These are phyloP conservation scores for Amphibolis antarctica DNA, from an alignment of 106 monocot species.

Conservation along the genomic window DNA sequence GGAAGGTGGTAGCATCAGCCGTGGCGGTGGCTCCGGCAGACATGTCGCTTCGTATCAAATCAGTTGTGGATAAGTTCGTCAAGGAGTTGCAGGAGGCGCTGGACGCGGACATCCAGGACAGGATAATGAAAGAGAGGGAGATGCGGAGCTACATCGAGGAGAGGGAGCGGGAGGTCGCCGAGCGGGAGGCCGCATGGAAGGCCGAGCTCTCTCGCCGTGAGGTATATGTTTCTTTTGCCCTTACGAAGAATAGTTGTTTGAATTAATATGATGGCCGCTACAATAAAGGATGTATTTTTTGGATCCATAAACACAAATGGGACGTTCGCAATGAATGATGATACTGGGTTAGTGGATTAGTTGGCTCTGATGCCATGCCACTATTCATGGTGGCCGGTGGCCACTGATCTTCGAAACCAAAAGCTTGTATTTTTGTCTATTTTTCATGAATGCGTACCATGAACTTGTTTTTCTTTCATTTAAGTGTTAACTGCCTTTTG, in stretches of 20 bases:
- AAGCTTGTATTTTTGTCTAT: too few relatives aligned
- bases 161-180: slow-evolving; percentile 89
- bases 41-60: slow-evolving; percentile 91
- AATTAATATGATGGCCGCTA: too few relatives aligned
- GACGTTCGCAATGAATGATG: too few relatives aligned
- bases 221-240: slow-evolving; percentile 25
- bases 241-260: neutral
- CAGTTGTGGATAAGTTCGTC: slow-evolving; percentile 96
- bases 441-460: too few relatives aligned
- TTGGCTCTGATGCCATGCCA: too few relatives aligned
- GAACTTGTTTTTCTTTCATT: too few relatives aligned
- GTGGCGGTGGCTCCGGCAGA: neutral
- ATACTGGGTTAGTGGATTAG: too few relatives aligned
- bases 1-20: neutral
- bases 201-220: slow-evolving; percentile 94
- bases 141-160: slow-evolving; percentile 98
- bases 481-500: too few relatives aligned
- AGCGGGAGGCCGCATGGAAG: slow-evolving; percentile 97
- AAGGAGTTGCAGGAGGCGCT: slow-evolving; percentile 82
- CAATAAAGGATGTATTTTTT: too few relatives aligned
- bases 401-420: too few relatives aligned
- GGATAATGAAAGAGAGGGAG: slow-evolving; percentile 98
- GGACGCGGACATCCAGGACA: slow-evolving; percentile 88
- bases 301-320: too few relatives aligned
- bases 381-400: too few relatives aligned